These are phyloP conservation scores for Elsinoe necatrix DNA, from an alignment of 2,329 filamentous ascomycete genomes.

Conservation along the genomic window DNA sequence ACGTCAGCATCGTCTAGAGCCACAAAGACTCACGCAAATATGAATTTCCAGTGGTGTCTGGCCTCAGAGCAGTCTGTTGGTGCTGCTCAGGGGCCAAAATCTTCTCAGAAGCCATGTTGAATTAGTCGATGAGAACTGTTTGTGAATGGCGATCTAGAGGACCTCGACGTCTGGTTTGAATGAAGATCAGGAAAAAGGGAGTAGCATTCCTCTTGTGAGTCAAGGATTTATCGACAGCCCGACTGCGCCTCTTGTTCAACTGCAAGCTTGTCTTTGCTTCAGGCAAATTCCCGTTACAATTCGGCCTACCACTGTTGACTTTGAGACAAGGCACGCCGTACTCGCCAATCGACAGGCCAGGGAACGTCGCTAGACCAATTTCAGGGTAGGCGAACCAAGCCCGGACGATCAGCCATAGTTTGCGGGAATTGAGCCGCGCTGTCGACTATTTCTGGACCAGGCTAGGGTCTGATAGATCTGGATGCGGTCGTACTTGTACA, in stretches of 20 bases:
- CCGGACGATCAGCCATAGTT: background rate
- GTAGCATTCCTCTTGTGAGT: background rate
- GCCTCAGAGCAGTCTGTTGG: background rate
- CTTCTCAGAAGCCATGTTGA: constrained; percentile 7
- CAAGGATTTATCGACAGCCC: background rate
- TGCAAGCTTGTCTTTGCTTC: background rate
- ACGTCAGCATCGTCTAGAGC: background rate
- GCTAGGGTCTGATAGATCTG: background rate
- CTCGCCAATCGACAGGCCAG: background rate
- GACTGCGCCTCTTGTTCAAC: background rate
- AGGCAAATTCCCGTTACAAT: constrained; percentile 3
- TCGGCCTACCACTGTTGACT: background rate
- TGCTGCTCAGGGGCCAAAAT: constrained; percentile 7
- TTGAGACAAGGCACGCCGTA: background rate
- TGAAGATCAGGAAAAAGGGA: background rate
- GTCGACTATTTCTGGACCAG: background rate
- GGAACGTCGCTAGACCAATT: constrained; percentile 1
- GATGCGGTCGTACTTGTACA: no score
- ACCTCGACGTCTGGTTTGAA: background rate
- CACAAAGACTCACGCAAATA: background rate
- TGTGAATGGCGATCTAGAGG: no score
- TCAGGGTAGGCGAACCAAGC: background rate
- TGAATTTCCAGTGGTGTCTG: background rate
- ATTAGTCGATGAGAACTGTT: background rate
- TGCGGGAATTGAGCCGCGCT: background rate